phyloP scores from a whole-genome alignment of 1,284 basidiomycete genomes.

The Erythrobasidium hasegawianum region DNA sequence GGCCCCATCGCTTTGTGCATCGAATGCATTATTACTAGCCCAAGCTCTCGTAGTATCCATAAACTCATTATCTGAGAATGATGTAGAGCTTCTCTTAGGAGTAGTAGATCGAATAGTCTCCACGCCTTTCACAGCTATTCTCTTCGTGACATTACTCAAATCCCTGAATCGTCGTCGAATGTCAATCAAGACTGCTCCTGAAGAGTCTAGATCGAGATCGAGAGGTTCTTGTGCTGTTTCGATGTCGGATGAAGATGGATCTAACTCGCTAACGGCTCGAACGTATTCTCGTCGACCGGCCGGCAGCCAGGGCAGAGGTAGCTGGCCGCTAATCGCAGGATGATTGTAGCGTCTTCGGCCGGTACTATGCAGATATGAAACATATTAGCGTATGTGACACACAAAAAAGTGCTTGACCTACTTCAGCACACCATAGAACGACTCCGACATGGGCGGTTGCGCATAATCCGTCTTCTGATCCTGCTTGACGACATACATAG shows the following conservation, averaged over 20 bases:
- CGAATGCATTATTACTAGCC: too few relatives aligned
- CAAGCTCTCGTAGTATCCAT: neutral
- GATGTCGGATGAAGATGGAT: conserved; percentile 26
- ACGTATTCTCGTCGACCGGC: conserved; percentile 18
- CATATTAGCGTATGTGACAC: too few relatives aligned
- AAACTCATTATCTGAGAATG: neutral
- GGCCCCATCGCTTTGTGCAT: too few relatives aligned
- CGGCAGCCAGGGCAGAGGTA: conserved; percentile 88
- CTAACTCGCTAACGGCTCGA: conserved; percentile 1
- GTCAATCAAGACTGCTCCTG: conserved; percentile 31
- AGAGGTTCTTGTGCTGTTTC: conserved; percentile 11
- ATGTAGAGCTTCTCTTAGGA: too few relatives aligned
- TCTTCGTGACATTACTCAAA: conserved; percentile 28
- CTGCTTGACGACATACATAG: conserved; percentile 69
- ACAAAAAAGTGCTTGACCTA: too few relatives aligned
- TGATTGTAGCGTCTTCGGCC: conserved; percentile 84
- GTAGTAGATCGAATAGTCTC: too few relatives aligned
- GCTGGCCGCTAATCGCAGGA: conserved; percentile 78
- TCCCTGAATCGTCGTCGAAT: conserved; percentile 26
- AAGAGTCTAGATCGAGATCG: conserved; percentile 28
- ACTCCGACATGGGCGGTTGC: conserved; percentile 89
- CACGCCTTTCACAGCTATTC: conserved; percentile 16
- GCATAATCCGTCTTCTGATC: conserved; percentile 89
- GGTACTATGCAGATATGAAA: too few relatives aligned
- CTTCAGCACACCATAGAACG: conserved; percentile 87